Evolutionary conservation across 208 protist species (phyloP), one percentile per base, ranked within the genome.

Genomic region (Trypanosoma rangeli): DNA sequence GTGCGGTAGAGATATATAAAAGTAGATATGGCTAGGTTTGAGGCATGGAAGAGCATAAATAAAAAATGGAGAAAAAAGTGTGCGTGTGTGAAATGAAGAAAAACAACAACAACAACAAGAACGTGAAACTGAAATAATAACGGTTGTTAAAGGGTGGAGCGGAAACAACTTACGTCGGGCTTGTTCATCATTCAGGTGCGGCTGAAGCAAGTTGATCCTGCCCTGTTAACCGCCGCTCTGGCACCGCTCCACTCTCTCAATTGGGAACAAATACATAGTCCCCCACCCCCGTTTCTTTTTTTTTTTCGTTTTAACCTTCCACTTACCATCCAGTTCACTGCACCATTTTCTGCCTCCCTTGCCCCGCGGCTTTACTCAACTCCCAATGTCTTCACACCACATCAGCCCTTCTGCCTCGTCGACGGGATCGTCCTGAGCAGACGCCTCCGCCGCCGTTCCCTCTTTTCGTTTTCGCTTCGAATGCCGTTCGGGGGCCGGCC

Each of bases 371-470:
- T 7, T 2, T 7, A 7, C 33, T 54, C 29, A 70, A 5, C 46
- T 54, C 24, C 55, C 57, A 18, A 64, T 20, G 44, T 71, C 66
- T 57, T 71, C 66, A 52, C 56, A 71, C 66, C 66, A 71, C 56
- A 31, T 35, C 28, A 55, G 46, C 46, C 63, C 66, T 13, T 64
- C 66, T 9, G 1, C 42, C 26, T 24, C 44, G 3, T 46, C 46
- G 46, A 50, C 46, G 20, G 46, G 46, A 7, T 7, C 33, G 33
- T 37, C 33, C 33, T 7, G 33, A n/a, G n/a, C n/a, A n/a, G n/a
- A n/a, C 54, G 9, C 35, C 28, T 20, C 22, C 37, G 4, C 5
- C 22, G 15, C 22, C 57, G 35, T 52, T 46, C 8, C 48, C 39
- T 37, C 53, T 62, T 46, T 28, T 24, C 52, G 10, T 42, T 54